Evolutionary conservation across 2,329 filamentous ascomycete genomes (phyloP), one percentile per base, ranked within the genome.

Genomic region (Botrytis byssoidea): DNA sequence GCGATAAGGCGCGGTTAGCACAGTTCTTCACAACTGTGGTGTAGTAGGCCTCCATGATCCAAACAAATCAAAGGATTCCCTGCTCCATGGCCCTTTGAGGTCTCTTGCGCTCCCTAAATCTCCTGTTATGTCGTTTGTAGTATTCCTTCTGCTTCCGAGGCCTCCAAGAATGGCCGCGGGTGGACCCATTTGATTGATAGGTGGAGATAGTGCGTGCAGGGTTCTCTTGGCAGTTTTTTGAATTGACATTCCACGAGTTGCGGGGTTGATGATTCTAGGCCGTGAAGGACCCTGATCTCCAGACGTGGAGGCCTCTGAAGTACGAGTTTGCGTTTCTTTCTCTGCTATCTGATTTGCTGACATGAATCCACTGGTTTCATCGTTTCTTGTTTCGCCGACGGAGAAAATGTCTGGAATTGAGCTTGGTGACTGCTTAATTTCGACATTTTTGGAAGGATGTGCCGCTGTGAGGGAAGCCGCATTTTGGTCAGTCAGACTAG

Each of bases 21-120:
- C 16, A 37, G 25, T 46, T 64, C 25, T 55, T 73, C 48, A 64
- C 16, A 71, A 65, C 20, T 73, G 44, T 64, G 55, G 73, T 64
- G 61, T 72, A 37, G 75, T 75, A 60, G 77, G 78, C 72, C 55
- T 77, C 78, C 77, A 79, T 61, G 59, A 70, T 32, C 77, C 80
- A 75, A 83, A 80, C n/a, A 83, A 75, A 76, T 83, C 81, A 70
- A 80, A 80, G 7, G 81, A 78, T 74, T 82, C 81, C 51, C 79
- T 77, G 75, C 81, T 82, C 81, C 81, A 83, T 8, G 81, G 79
- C 1, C 81, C 81, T 16, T 51, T 68, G 7, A 22, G 25, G 29
- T 29, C 71, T 35, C 22, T 4, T 42, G 69, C 51, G 40, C 22
- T 20, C 14, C 42, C 40, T 20, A 8, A 7, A 57, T 59, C 14